Evolutionary conservation across 208 protist species (phyloP).

Genomic region (Trypanosoma lewisi): DNA sequence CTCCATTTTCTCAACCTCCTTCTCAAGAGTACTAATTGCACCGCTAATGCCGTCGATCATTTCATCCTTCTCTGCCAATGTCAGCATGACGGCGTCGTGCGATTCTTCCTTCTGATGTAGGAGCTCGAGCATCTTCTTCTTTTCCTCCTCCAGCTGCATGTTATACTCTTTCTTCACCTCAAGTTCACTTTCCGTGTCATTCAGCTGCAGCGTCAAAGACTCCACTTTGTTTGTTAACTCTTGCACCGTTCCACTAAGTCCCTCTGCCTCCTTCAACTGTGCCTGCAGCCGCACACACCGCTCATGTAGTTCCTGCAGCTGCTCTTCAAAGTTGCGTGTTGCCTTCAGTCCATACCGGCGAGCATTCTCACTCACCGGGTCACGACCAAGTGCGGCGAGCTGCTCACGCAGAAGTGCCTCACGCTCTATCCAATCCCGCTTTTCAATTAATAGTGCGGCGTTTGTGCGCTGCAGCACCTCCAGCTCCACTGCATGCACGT

Average conservation of each 20-base stretch:
- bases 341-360: conserved; percentile 68
- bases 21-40: conserved; percentile 21
- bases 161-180: conserved; percentile 12
- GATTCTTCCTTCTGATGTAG: conserved; percentile 22
- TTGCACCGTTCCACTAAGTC: conserved; percentile 20
- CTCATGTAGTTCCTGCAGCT: conserved; percentile 32
- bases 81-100: conserved; percentile 17
- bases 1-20: conserved; percentile 23
- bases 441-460: conserved; percentile 34
- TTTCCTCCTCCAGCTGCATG: background rate
- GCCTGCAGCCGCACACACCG: conserved; percentile 27
- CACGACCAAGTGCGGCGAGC: conserved; percentile 53
- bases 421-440: conserved; percentile 50
- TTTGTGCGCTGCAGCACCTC: conserved; percentile 41
- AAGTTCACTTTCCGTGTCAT: background rate
- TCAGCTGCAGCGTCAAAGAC: conserved; percentile 7
- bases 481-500: conserved; percentile 20
- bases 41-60: conserved; percentile 15
- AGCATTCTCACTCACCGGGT: conserved; percentile 70
- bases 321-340: conserved; percentile 47
- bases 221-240: conserved; percentile 3
- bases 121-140: conserved; percentile 13
- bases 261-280: conserved; percentile 15
- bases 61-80: conserved; percentile 27
- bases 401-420: conserved; percentile 54